phyloP scores from a whole-genome alignment of 371 early-diverging fungal species.

The Cladochytrium tenue region DNA sequence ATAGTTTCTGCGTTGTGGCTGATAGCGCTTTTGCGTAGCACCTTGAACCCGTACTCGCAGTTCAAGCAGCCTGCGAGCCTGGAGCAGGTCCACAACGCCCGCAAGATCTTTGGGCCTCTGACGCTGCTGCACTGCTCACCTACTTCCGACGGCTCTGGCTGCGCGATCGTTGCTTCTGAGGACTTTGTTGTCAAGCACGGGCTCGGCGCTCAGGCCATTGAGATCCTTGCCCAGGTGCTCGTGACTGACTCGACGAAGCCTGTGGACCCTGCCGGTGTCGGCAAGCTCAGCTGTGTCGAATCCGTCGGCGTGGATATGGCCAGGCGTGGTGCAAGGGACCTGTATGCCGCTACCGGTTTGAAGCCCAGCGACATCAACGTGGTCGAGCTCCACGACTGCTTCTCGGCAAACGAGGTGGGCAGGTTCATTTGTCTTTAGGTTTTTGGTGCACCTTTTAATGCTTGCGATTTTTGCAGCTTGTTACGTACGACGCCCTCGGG shows the following conservation, averaged over 20 bases:
- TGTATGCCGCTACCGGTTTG: slow-evolving; percentile 61
- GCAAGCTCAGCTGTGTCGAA: slow-evolving; percentile 51
- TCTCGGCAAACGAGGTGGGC: slow-evolving; percentile 74
- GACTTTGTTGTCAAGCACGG: slow-evolving; percentile 66
- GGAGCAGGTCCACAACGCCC: slow-evolving; percentile 66
- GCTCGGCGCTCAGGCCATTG: slow-evolving; percentile 67
- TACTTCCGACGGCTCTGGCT: slow-evolving; percentile 76
- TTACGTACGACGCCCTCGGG: slow-evolving; percentile 78
- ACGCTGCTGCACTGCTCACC: slow-evolving; percentile 79
- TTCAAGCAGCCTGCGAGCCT: slow-evolving; percentile 70
- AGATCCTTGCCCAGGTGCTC: slow-evolving; percentile 71
- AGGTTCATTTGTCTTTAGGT: slow-evolving; percentile 1
- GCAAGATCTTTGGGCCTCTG: slow-evolving; percentile 68
- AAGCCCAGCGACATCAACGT: slow-evolving; percentile 67
- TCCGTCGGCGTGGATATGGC: slow-evolving; percentile 75
- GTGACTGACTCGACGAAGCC: slow-evolving; percentile 72
- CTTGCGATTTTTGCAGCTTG: slow-evolving; percentile 38
- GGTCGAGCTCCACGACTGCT: slow-evolving; percentile 81
- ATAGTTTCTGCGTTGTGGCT: too few relatives aligned
- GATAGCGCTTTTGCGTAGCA: too few relatives aligned
- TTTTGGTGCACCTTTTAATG: neutral
- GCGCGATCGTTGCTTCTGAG: slow-evolving; percentile 70
- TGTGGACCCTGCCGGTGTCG: slow-evolving; percentile 48
- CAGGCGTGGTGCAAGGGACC: slow-evolving; percentile 60
- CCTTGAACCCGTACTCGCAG: slow-evolving; percentile 78